Conservation (phyloP, 345 rosid genomes). For the Diplotaxis tenuifolia region DNA sequence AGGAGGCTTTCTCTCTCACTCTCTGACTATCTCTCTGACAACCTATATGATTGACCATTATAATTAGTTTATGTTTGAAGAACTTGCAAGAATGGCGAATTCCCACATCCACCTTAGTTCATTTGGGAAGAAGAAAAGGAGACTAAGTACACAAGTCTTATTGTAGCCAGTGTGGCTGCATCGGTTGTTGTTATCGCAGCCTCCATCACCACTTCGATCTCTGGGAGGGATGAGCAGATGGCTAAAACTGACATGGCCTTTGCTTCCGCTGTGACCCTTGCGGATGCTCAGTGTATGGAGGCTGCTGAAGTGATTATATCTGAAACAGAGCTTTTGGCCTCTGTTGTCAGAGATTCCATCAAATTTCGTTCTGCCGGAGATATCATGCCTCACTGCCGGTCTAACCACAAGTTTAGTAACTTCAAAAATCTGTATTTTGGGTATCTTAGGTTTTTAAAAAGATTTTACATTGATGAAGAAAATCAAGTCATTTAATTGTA, state of each 20-base stretch:
- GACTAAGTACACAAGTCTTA: too few relatives aligned
- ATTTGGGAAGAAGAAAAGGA: too few relatives aligned
- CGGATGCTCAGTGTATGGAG: too few relatives aligned
- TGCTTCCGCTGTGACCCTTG: not conserved
- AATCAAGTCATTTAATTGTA: not conserved
- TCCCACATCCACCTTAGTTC: too few relatives aligned
- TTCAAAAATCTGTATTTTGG: not conserved
- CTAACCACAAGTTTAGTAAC: not conserved
- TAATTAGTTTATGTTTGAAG: too few relatives aligned
- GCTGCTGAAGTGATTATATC: not conserved
- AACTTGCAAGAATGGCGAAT: too few relatives aligned
- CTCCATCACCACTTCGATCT: conserved; percentile 60
- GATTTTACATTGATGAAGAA: not conserved
- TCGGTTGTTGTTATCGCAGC: conserved; percentile 82
- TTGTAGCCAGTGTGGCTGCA: conserved; percentile 39
- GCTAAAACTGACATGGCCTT: not conserved
- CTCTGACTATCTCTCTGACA: too few relatives aligned
- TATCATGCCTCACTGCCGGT: not conserved
- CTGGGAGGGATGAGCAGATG: conserved; percentile 46
- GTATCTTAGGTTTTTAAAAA: too few relatives aligned
- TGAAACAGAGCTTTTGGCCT: not conserved
- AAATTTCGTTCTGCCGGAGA: not conserved
- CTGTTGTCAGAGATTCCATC: not conserved
- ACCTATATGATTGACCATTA: too few relatives aligned
- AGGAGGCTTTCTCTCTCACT: too few relatives aligned